Base-by-base conservation (phyloP, 1,284 basidiomycete genomes). In the Cryptococcus jaspeensis region DNA sequence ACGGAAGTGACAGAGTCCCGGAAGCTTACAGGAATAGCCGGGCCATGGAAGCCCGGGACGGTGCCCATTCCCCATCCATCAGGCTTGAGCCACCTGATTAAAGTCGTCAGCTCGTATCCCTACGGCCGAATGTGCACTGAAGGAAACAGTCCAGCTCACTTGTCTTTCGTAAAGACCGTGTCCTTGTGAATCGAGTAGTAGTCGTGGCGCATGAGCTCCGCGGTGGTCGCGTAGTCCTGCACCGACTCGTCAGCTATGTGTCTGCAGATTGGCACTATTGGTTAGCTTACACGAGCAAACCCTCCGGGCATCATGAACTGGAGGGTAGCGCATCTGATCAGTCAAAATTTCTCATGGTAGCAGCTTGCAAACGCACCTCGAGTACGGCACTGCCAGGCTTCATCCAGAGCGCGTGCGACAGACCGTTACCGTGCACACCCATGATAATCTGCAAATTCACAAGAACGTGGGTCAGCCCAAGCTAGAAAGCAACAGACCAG, bases 401-500 rank as follows among this genome's bases (percentile, higher is more conserved):
- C 61, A 59, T 58, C 63, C 63, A 65, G 41, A 65, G 35, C 36
- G 59, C 59, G 42, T 65, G 63, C 38, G 60, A 62, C 3, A 65
- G 50, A 13, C 63, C 63, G 44, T 65, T 65, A 1, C 63, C 60
- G 38, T 60, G 63, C 20, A 61, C 60, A 18, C 58, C 58, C 47
- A 62, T 58, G 43, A 65, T 56, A 47, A 64, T 58, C 60, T 59
- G 23, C n/a, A n/a, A n/a, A n/a, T n/a, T n/a, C n/a, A n/a, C 16
- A 13, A 13, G 38, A 38, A 48, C 22, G 18, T 35, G 12, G 12
- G 49, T 52, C 56, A 59, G 36, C 53, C 18, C 37, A 5, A 20
- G 6, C 20, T 15, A 20, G 36, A 25, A 39, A 50, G 9, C n/a
- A 39, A 16, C 15, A 39, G 32, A 28, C 6, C 25, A 45, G 7